Evolutionary conservation across 116 monocot species (phyloP), one percentile per base, ranked within the genome.

Genomic region (Cymodocea nodosa): DNA sequence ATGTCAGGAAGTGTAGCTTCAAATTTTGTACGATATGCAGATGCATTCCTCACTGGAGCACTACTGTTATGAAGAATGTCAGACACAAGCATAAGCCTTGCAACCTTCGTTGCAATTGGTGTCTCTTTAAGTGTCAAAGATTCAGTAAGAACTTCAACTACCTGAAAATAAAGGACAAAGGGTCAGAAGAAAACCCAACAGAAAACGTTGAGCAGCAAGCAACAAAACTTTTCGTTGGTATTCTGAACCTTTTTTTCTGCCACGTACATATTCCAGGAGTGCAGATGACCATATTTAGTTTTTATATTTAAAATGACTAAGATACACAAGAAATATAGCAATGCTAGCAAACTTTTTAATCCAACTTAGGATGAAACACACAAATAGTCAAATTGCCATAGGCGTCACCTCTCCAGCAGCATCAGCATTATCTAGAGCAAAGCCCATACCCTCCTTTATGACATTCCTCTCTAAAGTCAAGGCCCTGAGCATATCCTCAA

Each of bases 381-480:
- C 23, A 25, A 23, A 64, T 39, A 22, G 64, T 48, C n/a, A 44
- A 23, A 6, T 48, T 23, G 16, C 23, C 6, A 22, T 15, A 23
- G 5, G 18, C 36, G 15, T 54, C 77, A 99, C 99, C 89, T 99
- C 99, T 74, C 93, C 92, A 56, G 99, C 89, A 71, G 99, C 99
- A 89, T 99, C 99, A 64, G 99, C 99, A 89, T 99, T 92, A 76
- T 99, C 99, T 50, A 99, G 77, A 34, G 92, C 81, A 86, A 99
- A 99, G n/a, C 92, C 99, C 99, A 99, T 99, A 61, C 89, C 99
- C 66, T 86, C 93, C 76, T 86, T 99, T 77, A 99, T 89, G 64
- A 77, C 84, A 55, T 76, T 92, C 75, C 99, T 89, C 75, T 99
- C 99, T 48, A 99, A 79, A 66, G 99, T 99, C 73, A 99, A 74